Evolutionary conservation across 1,284 basidiomycete species (phyloP), one percentile per base, ranked within the genome.

Genomic region (Mycena sp.): DNA sequence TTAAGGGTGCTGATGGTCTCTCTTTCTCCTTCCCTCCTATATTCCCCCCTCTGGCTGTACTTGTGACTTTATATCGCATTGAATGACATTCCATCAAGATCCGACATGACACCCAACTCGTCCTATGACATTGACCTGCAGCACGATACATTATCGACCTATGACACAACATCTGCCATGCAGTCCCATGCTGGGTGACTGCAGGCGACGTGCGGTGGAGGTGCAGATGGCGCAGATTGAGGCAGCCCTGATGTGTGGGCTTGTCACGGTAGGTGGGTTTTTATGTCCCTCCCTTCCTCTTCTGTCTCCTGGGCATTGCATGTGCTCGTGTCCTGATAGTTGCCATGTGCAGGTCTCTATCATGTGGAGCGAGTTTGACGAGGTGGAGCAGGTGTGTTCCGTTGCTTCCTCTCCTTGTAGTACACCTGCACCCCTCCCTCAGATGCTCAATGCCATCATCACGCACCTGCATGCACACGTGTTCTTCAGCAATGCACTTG

Each of bases 171-270:
- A n/a, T n/a, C n/a, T n/a, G n/a, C n/a, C n/a, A n/a, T n/a, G n/a
- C n/a, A n/a, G n/a, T n/a, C n/a, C n/a, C n/a, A n/a, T n/a, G n/a
- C n/a, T n/a, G n/a, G n/a, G n/a, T n/a, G n/a, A n/a, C n/a, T n/a
- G n/a, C n/a, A n/a, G n/a, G n/a, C n/a, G n/a, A n/a, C n/a, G n/a
- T n/a, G n/a, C n/a, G n/a, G n/a, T n/a, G n/a, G n/a, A n/a, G n/a
- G n/a, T n/a, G n/a, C n/a, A 63, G 90, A 88, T 0, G 91, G n/a
- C n/a, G n/a, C n/a, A n/a, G n/a, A n/a, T n/a, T n/a, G n/a, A n/a
- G n/a, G n/a, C n/a, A n/a, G n/a, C 92, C 69, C 72, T 92, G 60
- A 72, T 91, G 32, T 88, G 85, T 61, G 91, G 92, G 69, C 79
- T 92, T 6, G 76, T 87, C 19, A 83, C 83, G 3, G 89, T 90